Evolutionary conservation across 208 protist species (phyloP), one percentile per base, ranked within the genome.

Genomic region (Naegleria lovaniensis): DNA sequence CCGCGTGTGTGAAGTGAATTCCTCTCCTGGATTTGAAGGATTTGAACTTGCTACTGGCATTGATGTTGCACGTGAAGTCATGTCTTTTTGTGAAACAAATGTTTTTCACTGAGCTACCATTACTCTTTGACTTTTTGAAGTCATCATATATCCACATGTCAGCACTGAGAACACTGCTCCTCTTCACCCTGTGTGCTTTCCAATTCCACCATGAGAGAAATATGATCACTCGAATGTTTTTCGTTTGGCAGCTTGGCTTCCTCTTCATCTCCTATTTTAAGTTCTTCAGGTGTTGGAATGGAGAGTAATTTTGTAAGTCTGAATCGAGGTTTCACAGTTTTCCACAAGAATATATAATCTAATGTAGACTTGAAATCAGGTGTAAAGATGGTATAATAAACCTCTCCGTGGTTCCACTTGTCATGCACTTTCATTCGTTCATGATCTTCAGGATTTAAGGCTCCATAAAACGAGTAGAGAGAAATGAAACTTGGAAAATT

Each of bases 1-100:
- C 9, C 55, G 59, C 39, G 59, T 89, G 19, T 89, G 85, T 67
- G 85, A 89, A 41, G 59, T 89, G 19, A 89, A 89, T 29, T 25
- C 0, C 25, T 67, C 48, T 16, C 85, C 85, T 29, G 85, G 85
- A 19, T 89, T 59, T 11, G 15, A 89, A 89, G 85, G 85, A 11
- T 89, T 89, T 67, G 85, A 89, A 89, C 29, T 75, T 1, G 41
- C 85, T 4, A 15, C 11, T 67, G 11, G 55, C 1, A 48, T 67
- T 67, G 22, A 67, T 67, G 22, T 67, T 19, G 55, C 19, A 4
- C 4, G 13, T 2, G 55, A 67, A 67, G 22, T 29, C 6, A 67
- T 67, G 4, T 15, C 11, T 15, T 67, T 22, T 67, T 67, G 55
- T 48, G n/a, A n/a, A n/a, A n/a, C n/a, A n/a, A n/a, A n/a, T n/a